Conservation (phyloP, 2,329 filamentous ascomycete genomes). For the Penicillium sp. region DNA sequence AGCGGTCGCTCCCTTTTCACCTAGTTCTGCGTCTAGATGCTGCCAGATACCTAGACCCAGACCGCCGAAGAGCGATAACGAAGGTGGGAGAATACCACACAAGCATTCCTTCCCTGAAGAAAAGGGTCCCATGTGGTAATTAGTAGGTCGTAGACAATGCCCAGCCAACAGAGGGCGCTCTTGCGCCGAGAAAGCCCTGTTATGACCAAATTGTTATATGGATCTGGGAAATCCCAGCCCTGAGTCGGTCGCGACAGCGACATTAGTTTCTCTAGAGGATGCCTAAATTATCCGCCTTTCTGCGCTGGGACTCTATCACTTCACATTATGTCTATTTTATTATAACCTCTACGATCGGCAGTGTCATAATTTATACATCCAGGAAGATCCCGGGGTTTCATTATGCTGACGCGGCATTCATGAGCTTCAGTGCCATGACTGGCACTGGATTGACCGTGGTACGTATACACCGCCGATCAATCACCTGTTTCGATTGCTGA, state of each 20-base stretch:
- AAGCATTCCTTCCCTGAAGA: background rate
- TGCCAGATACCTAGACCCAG: background rate
- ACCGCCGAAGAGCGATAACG: background rate
- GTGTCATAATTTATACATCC: conserved; percentile 62
- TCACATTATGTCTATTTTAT: conserved; percentile 69
- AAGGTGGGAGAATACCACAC: background rate
- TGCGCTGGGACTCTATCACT: conserved; percentile 58
- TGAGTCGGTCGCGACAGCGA: background rate
- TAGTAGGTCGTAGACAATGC: conserved; percentile 2
- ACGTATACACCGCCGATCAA: conserved; percentile 7
- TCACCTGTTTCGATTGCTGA: background rate
- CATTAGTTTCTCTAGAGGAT: conserved; percentile 8
- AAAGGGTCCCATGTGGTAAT: background rate
- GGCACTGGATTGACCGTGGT: conserved; percentile 66
- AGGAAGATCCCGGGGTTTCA: conserved; percentile 51
- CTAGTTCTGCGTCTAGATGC: background rate
- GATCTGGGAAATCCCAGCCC: background rate
- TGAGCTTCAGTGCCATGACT: conserved; percentile 66
- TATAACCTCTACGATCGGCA: conserved; percentile 53
- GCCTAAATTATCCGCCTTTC: conserved; percentile 26
- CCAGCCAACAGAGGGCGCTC: background rate
- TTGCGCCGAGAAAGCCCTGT: background rate
- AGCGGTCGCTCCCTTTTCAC: background rate
- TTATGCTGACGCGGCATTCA: conserved; percentile 65
- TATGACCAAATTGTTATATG: background rate